Base-by-base conservation (phyloP, 73 alveolate genomes). In the Paramecium primaurelia region DNA sequence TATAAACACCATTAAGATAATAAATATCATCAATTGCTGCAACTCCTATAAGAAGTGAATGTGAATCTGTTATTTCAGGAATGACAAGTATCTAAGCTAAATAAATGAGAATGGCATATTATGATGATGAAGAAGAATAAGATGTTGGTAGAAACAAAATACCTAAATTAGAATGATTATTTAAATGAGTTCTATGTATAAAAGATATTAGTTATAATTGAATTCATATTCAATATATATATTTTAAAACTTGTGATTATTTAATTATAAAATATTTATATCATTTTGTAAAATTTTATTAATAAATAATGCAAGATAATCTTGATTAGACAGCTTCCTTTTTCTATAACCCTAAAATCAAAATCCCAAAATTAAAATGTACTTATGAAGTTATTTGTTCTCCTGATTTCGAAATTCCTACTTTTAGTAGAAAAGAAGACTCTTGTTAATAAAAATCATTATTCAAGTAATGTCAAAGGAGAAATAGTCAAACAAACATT, bases 71-170 rank as follows among this genome's bases (percentile, higher is more conserved):
- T 10, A 36, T 80, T 1, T 80, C 91, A 11, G 91, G 91, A 2
- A 80, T 80, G 91, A 80, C 91, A 5, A 80, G 91, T 22, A 36
- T 80, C 14, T 25, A 80, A 49, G 91, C 91, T 42, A 80, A 80
- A 80, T 64, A 80, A 47, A 80, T 80, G 47, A 80, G 91, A 80
- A 32, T 80, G 75, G 58, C 58, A 10, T 80, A 80, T 80, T 34
- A 80, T 40, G 91, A 80, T 0, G 91, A 80, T 30, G 87, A 40
- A 10, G 87, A 36, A 20, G 59, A 38, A 22, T 14, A 73, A 73
- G 87, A 37, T 12, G 12, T 30, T 30, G 59, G 40, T 3, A 73
- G 64, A 36, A 73, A 40, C 8, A 73, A 73, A 38, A 73, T 73
- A 32, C 87, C 87, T 16, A 73, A 40, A 18, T 73, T 73, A 37